Evolutionary conservation across 371 early-diverging fungal genomes (phyloP), one percentile per base, ranked within the genome.

Genomic region (Mortierella sp.): DNA sequence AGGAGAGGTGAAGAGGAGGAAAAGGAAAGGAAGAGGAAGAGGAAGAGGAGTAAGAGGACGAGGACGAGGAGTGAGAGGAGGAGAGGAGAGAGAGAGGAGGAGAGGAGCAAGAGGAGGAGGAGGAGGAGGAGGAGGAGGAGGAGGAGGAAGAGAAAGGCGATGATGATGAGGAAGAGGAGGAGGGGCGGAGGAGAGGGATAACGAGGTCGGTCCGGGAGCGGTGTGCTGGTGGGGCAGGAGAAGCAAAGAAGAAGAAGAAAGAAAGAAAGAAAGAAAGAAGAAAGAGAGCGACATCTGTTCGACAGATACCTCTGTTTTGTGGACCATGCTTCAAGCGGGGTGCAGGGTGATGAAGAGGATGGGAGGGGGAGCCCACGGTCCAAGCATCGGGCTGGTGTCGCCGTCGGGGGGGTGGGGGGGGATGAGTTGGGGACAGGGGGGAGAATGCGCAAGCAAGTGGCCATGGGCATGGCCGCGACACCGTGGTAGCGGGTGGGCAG

Each of bases 181-280:
- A 21, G 26, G 60, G 28, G 46, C 43, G 25, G 60, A 57, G 5
- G 18, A 51, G n/a, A 18, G 28, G 19, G 28, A 18, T 7, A 28
- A 55, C 9, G 26, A 4, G 16, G 47, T 11, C 26, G 60, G 28
- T 26, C 45, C 19, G 60, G 44, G 12, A 25, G 25, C 12, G 25
- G 30, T n/a, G 30, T n/a, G 16, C 29, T 29, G n/a, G 30, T 29
- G 57, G 19, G n/a, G 57, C 26, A 57, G n/a, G 30, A 30, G 30
- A 30, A 25, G 28, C 7, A 57, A n/a, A 57, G 30, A 57, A 57
- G 57, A 57, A 25, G n/a, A 60, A 21, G 21, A 23, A 9, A 53
- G 21, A 16, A 23, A 19, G 53, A 53, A 9, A 9, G 16, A 50
- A 2, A 26, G n/a, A 60, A 21, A 53, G 9, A 9, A 53, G 21